Percentiles rank a stretch among this genome's conserved stretches.
phyloP scores from a whole-genome alignment of 331 rosid species.

The Rhamnella rubrinervis region DNA sequence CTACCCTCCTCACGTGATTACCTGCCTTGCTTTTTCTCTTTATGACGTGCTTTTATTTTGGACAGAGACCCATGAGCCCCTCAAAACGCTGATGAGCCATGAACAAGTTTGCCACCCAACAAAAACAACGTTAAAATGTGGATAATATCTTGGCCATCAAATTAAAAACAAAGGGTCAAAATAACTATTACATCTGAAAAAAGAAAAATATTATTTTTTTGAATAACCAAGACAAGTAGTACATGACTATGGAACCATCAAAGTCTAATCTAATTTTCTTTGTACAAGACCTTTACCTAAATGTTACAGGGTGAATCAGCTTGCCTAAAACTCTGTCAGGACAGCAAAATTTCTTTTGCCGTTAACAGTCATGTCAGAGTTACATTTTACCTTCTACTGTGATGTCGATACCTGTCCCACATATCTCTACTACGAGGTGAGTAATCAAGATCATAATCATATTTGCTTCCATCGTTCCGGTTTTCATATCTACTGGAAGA shows the following conservation, averaged over 20 bases:
- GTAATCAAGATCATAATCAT: slow-evolving; percentile 37
- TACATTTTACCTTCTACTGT: slow-evolving; percentile 42
- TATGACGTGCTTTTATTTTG: no score
- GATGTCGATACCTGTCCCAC: slow-evolving; percentile 38
- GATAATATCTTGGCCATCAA: no score
- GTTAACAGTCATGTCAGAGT: neutral
- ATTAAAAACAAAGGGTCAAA: no score
- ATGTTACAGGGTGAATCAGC: neutral
- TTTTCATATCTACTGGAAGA: slow-evolving; percentile 35
- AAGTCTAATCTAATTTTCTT: neutral
- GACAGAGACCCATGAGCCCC: no score
- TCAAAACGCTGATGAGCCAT: neutral
- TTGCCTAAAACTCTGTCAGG: slow-evolving; percentile 8
- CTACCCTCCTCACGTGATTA: no score
- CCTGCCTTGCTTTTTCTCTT: no score
- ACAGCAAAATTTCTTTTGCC: slow-evolving; percentile 13
- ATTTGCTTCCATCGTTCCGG: slow-evolving; percentile 33
- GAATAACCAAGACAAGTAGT: no score
- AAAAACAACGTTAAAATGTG: neutral
- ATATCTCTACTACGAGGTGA: slow-evolving; percentile 20
- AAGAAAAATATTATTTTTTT: no score
- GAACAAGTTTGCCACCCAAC: neutral
- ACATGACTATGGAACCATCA: neutral
- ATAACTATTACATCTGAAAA: no score
- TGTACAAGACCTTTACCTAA: slow-evolving; percentile 27